Evolutionary conservation across 768 basidiomycete genomes (phyloP).

Genomic region (Leccinum incarnatum): DNA sequence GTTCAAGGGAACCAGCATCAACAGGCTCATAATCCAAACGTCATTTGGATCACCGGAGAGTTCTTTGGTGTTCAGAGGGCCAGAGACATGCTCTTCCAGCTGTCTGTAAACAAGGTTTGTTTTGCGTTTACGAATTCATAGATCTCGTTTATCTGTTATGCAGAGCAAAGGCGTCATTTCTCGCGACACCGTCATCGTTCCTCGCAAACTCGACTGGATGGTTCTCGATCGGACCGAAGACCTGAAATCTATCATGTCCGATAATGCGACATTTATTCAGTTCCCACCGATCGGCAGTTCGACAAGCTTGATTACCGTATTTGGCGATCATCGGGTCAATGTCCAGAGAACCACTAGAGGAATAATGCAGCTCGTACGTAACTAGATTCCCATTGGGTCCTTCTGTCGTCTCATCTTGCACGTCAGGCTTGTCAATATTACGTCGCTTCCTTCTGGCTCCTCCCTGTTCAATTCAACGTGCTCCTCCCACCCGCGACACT

Average conservation of each 20-base stretch:
- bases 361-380: constrained; percentile 89
- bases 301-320: constrained; percentile 89
- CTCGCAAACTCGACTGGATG: constrained; percentile 98
- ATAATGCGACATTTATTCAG: constrained; percentile 95
- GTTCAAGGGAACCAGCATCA: constrained; percentile 21
- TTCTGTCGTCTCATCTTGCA: constrained; percentile 16
- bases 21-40: constrained; percentile 58
- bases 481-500: constrained; percentile 79
- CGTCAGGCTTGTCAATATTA: constrained; percentile 89
- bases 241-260: constrained; percentile 87
- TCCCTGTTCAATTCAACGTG: constrained; percentile 92
- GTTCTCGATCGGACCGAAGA: constrained; percentile 95
- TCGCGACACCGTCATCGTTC: constrained; percentile 89
- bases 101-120: constrained; percentile 79
- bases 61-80: constrained; percentile 96
- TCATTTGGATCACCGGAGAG: constrained; percentile 97
- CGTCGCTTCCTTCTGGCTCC: constrained; percentile 95
- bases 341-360: constrained; percentile 92
- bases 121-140: neutral
- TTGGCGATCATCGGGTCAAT: constrained; percentile 90
- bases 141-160: neutral
- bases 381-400: constrained; percentile 6
- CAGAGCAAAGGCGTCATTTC: constrained; percentile 90
- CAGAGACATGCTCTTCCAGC: constrained; percentile 89
- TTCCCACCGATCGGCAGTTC: constrained; percentile 92